Evolutionary conservation across 2,329 filamentous ascomycete genomes (phyloP), one percentile per base, ranked within the genome.

Genomic region (Scedosporium minutisporum): DNA sequence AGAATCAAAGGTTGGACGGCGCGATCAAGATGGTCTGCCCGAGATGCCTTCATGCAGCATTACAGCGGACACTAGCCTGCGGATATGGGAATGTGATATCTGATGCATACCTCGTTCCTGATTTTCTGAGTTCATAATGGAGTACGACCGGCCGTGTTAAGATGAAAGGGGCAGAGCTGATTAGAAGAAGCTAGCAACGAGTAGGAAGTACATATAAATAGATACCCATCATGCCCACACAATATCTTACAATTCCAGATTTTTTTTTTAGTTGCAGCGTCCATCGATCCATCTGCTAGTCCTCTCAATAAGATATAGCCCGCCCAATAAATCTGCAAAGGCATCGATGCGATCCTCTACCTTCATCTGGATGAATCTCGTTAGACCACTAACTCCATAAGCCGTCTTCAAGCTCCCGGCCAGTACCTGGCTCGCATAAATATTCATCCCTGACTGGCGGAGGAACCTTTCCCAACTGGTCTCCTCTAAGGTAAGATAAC

Each of bases 391-490:
- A 3, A 65, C 64, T 1, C 69, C 69, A 57, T 67, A 70, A 7
- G 69, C 66, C 1, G 67, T 62, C 9, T 66, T 64, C 3, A 77
- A 65, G 1, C 64, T 62, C 6, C 65, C 65, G 1, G 74, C 68
- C 9, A 76, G 60, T 0, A 72, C 67, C 53, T 76, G 73, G 0
- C 75, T 72, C 10, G 73, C 74, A 25, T 70, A 68, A 9, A 75
- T 69, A 59, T 76, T 77, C 58, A 77, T 63, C 0, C 76, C 76
- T 7, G 70, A 68, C 16, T 66, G 67, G 33, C 74, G 69, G 7
- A 78, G 66, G 44, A 76, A 73, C 1, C 72, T 10, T 16, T 72
- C 74, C 75, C 75, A 77, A 29, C 74, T 73, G 46, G 75, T 76
- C 58, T 81, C 77, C 38, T 71, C 69, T n/a, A 73, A 68, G 2